Evolutionary conservation across 495 filamentous ascomycete genomes (phyloP).

Genomic region (Neurospora sp.): DNA sequence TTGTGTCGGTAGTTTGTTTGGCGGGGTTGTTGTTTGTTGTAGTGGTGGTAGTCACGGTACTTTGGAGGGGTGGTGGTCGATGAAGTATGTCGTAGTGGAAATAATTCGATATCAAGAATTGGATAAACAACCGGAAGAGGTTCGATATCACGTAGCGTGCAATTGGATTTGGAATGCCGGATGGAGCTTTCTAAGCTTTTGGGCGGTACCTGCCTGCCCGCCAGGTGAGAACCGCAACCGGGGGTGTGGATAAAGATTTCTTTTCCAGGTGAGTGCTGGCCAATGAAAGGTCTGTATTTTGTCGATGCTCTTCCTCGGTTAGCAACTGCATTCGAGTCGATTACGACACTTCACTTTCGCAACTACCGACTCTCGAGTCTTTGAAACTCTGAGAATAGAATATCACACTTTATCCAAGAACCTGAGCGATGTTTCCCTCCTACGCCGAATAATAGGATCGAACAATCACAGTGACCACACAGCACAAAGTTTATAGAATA

Average conservation of each 20-base stretch:
- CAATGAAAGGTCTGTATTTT: slow-evolving; percentile 6
- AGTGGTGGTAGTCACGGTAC: neutral
- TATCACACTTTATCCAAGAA: neutral
- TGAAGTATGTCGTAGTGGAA: neutral
- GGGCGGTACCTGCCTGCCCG: neutral
- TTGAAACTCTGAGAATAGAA: neutral
- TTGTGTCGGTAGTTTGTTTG: slow-evolving; percentile 2
- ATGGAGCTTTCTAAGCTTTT: neutral
- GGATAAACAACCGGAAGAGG: neutral
- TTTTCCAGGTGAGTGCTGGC: slow-evolving; percentile 6
- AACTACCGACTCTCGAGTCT: neutral
- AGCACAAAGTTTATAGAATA: neutral
- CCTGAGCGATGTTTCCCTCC: neutral
- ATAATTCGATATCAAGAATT: neutral
- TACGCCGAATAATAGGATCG: neutral
- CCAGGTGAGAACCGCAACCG: neutral
- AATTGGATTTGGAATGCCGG: neutral
- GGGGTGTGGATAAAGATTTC: neutral
- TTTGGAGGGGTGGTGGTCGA: neutral
- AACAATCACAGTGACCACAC: neutral
- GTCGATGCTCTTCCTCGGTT: neutral
- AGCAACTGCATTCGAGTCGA: neutral
- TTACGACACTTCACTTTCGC: neutral
- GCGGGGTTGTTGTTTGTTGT: neutral
- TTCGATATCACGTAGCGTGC: neutral